Evolutionary conservation across 2,329 filamentous ascomycete genomes (phyloP), one percentile per base, ranked within the genome.

Genomic region (Colletotrichum simmondsii): DNA sequence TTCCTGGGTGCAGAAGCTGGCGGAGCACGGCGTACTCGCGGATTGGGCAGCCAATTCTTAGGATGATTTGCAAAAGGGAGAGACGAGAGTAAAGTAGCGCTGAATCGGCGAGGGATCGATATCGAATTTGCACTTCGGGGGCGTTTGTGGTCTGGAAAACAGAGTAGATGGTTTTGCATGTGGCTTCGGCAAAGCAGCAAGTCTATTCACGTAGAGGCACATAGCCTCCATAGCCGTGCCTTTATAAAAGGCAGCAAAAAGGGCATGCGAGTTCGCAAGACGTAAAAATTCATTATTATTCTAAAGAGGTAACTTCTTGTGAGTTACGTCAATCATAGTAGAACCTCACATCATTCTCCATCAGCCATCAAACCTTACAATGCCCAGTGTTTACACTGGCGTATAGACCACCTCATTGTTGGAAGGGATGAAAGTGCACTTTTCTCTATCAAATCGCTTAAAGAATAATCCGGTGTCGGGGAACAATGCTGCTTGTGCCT

Each of bases 381-480:
- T 7, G 7, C n/a, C n/a, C 14, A 26, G 35, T 59, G 11, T 14
- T 58, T 46, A 71, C 7, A 70, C 24, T 28, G 66, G 66, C 3
- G 60, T 62, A 24, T 73, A 71, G 11, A 71, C 71, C 66, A 73
- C 42, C 49, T 73, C 71, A 14, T 71, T 52, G 11, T 71, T 73
- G 2, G 66, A 61, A 28, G 71, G 71, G 28, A 98, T 88, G 83
- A 98, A 99, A 4, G 83, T 86, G 76, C 90, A 90, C 0, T 83
- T 86, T 42, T 84, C 85, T 5, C 81, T 79, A 81, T 98, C 94
- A 87, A 95, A 98, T 54, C 95, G 88, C 82, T 94, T 97, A 82
- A 99, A 98, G 81, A 94, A 94, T 77, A 92, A 93, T 0, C 97
- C 97, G 3, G 95, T 94, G 76, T 94, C 83, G 58, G 87, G 86